Conservation (phyloP, 108 stramenopile genomes). For the Fistulifera pelliculosa region DNA sequence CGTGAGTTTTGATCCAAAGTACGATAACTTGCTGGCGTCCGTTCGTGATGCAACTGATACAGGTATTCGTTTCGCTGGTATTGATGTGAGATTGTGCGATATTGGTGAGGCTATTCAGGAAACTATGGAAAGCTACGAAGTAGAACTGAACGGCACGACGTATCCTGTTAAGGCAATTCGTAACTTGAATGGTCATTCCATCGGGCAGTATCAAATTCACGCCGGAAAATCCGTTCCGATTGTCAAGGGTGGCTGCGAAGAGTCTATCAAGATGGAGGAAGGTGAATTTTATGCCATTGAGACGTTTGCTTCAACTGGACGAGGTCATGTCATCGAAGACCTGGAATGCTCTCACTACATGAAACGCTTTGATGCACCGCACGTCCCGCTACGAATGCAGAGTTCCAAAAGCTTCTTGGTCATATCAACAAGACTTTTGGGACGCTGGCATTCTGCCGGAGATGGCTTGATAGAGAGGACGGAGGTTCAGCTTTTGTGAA, state of each 20-base stretch:
- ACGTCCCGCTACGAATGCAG: constrained; percentile 90
- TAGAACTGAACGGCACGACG: constrained; percentile 87
- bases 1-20: constrained; percentile 89
- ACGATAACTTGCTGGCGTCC: constrained; percentile 87
- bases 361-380: constrained; percentile 93
- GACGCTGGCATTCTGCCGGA: constrained; percentile 95
- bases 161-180: constrained; percentile 92
- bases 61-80: constrained; percentile 89
- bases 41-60: constrained; percentile 92
- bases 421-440: constrained; percentile 99
- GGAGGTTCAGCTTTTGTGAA: constrained; percentile 86
- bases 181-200: constrained; percentile 97
- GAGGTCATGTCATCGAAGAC: constrained; percentile 95
- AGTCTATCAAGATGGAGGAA: constrained; percentile 96
- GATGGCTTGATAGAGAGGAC: constrained; percentile 97
- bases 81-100: constrained; percentile 95
- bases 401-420: constrained; percentile 81
- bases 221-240: constrained; percentile 96
- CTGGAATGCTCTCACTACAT: constrained; percentile 99
- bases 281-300: constrained; percentile 98
- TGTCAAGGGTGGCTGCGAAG: constrained; percentile 85
- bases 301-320: constrained; percentile 95
- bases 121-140: constrained; percentile 98
- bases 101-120: constrained; percentile 95
- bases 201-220: constrained; percentile 97